phyloP scores from a whole-genome alignment of 257 asterid species.

The Jasminum sambac region DNA sequence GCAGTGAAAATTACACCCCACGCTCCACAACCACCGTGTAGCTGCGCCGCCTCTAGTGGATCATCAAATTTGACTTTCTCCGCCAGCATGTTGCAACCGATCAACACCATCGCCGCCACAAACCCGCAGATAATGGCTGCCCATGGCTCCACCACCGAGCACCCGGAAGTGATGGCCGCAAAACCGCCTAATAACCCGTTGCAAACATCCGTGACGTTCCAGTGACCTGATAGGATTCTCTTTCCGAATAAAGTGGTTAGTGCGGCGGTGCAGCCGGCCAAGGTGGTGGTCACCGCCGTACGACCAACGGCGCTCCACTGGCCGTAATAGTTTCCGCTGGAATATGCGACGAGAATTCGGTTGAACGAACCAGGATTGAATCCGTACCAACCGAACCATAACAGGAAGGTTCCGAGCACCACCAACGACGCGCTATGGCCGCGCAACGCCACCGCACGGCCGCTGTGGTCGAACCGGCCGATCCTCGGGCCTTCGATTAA shows the following conservation, averaged over 20 bases:
- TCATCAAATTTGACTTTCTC: constrained; percentile 67
- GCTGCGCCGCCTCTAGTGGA: constrained; percentile 89
- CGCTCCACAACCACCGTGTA: constrained; percentile 90
- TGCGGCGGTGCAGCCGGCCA: constrained; percentile 94
- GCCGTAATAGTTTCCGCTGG: constrained; percentile 56
- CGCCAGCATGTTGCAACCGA: constrained; percentile 73
- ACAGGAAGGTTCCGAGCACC: constrained; percentile 64
- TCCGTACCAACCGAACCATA: constrained; percentile 97
- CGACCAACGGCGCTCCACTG: constrained; percentile 97
- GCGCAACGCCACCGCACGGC: constrained; percentile 59
- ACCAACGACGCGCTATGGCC: constrained; percentile 88
- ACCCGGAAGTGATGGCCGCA: constrained; percentile 87
- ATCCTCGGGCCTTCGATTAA: constrained; percentile 84
- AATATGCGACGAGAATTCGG: constrained; percentile 47
- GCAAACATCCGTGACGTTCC: constrained; percentile 91
- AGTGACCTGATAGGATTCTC: constrained; percentile 71
- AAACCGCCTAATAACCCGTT: constrained; percentile 88
- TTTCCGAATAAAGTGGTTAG: constrained; percentile 76
- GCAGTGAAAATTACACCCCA: constrained; percentile 89
- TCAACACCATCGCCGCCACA: constrained; percentile 77
- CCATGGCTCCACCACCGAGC: constrained; percentile 97
- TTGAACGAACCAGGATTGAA: constrained; percentile 88
- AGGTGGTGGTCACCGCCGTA: constrained; percentile 86
- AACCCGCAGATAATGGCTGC: constrained; percentile 87
- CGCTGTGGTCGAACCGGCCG: constrained; percentile 74